These are phyloP conservation scores for Paraconiothyrium brasiliense DNA, from an alignment of 2,329 filamentous ascomycete genomes.

Conservation along the genomic window DNA sequence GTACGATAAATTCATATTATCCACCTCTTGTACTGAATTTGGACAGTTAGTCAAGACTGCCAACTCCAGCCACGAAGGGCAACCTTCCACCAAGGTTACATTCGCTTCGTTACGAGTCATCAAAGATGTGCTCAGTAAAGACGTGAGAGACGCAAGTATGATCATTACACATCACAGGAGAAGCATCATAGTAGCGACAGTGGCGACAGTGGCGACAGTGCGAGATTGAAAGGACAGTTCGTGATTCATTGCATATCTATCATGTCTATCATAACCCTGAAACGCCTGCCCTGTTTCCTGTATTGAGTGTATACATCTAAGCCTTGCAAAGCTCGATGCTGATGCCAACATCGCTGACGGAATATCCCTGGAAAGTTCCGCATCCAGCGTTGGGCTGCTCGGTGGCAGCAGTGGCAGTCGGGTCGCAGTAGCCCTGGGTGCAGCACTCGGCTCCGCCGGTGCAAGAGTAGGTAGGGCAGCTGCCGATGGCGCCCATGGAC, in stretches of 20 bases:
- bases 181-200: background rate
- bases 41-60: no score
- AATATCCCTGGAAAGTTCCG: constrained; percentile 16
- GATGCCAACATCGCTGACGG: constrained; percentile 8
- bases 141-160: background rate
- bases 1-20: no score
- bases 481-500: constrained; percentile 15
- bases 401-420: constrained; percentile 6
- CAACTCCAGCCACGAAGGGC: no score
- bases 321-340: constrained; percentile 17
- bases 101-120: background rate
- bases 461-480: constrained; percentile 10
- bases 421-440: constrained; percentile 19
- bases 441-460: constrained; percentile 15
- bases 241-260: constrained; percentile 7
- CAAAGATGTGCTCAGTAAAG: background rate
- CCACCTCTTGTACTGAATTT: no score
- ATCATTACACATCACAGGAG: background rate
- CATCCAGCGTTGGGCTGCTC: constrained; percentile 11
- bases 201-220: background rate
- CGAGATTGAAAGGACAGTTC: background rate
- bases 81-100: no score
- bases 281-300: background rate
- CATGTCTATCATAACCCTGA: constrained; percentile 6
- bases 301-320: constrained; percentile 1